Conservation (phyloP, 2,329 filamentous ascomycete genomes). For the Calonectria pseudoreteaudii region DNA sequence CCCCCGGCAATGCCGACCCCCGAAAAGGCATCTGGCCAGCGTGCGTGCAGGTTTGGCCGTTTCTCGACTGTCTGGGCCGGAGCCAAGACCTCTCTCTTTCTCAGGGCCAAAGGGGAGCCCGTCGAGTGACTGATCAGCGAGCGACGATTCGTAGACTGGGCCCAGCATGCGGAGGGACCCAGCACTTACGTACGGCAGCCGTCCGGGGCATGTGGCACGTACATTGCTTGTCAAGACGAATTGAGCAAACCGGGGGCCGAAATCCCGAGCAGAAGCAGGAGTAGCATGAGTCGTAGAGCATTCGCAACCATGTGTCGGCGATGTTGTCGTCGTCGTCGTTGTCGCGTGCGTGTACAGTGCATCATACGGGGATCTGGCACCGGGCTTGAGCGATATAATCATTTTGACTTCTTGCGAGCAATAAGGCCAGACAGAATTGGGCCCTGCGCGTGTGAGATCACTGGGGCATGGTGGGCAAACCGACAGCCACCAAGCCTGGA, state of each 20-base stretch:
- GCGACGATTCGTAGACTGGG: conserved; percentile 9
- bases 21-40: not conserved
- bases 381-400: conserved; percentile 5
- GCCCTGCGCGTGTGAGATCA: not conserved
- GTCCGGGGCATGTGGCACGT: not conserved
- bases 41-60: not conserved
- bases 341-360: not conserved
- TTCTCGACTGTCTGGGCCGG: conserved; percentile 7
- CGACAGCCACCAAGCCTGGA: conserved; percentile 29
- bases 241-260: not conserved
- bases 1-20: not conserved
- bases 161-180: conserved; percentile 5
- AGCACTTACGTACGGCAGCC: conserved; percentile 5
- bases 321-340: not conserved
- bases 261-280: not conserved
- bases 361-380: not conserved
- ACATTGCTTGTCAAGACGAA: not conserved
- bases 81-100: not conserved
- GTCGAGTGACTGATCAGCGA: conserved; percentile 13
- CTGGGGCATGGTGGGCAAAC: not conserved
- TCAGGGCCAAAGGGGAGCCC: conserved; percentile 3
- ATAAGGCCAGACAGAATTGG: not conserved
- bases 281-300: not conserved
- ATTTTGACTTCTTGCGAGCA: conserved; percentile 5
- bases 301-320: not conserved